These are phyloP conservation scores for Termitomyces eurrhizus DNA, from an alignment of 768 basidiomycete genomes.

Conservation along the genomic window DNA sequence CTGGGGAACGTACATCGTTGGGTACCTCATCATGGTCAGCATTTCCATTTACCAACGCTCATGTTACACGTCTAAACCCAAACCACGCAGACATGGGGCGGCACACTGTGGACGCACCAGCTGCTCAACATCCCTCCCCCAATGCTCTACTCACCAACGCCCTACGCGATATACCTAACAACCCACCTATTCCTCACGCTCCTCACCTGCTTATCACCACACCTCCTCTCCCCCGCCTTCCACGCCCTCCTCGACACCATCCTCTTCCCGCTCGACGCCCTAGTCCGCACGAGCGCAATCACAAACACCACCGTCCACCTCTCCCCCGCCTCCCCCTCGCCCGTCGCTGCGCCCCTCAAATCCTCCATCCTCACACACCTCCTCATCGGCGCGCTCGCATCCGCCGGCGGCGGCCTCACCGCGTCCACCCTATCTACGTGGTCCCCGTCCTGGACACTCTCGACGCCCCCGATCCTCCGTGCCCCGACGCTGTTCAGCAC, in stretches of 20 bases:
- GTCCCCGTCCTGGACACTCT: slow-evolving; percentile 40
- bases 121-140: slow-evolving; percentile 43
- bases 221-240: slow-evolving; percentile 12
- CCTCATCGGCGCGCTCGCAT: slow-evolving; percentile 44
- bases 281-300: slow-evolving; percentile 42
- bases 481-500: slow-evolving; percentile 36
- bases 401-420: slow-evolving; percentile 41
- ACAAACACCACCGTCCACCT: slow-evolving; percentile 32
- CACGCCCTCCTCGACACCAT: slow-evolving; percentile 36
- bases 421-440: slow-evolving; percentile 42
- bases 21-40: slow-evolving; percentile 43
- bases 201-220: slow-evolving; percentile 35
- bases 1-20: slow-evolving; percentile 41
- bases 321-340: slow-evolving; percentile 10
- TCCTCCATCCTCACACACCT: slow-evolving; percentile 41
- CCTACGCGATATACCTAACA: slow-evolving; percentile 45
- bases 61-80: too few relatives aligned
- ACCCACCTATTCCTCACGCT: slow-evolving; percentile 42
- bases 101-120: slow-evolving; percentile 38
- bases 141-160: slow-evolving; percentile 39
- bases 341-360: slow-evolving; percentile 31
- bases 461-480: slow-evolving; percentile 42
- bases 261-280: slow-evolving; percentile 48
- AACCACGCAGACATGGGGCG: slow-evolving; percentile 40
- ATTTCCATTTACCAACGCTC: neutral